These are phyloP conservation scores for Cenchrus fungigraminus DNA, from an alignment of 176 grass and related monocot species.

Conservation along the genomic window DNA sequence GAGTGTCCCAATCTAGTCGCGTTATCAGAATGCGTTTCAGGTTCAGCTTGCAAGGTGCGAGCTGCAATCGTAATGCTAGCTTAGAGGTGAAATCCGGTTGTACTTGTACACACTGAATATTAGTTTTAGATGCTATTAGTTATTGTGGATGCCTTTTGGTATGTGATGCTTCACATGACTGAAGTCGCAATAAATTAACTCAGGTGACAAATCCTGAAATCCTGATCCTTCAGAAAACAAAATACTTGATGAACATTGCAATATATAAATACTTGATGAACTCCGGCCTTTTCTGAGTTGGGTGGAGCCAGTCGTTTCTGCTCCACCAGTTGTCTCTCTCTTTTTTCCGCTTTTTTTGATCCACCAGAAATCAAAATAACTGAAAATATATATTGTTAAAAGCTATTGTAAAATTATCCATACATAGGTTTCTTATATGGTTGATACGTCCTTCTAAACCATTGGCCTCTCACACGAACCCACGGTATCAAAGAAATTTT, in stretches of 20 bases:
- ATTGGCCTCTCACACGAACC: no score
- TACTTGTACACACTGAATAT: slow-evolving; percentile 4
- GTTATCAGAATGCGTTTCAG: not conserved
- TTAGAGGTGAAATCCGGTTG: slow-evolving; percentile 5
- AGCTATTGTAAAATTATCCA: no score
- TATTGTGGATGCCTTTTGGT: not conserved
- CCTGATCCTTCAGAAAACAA: not conserved
- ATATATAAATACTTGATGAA: not conserved
- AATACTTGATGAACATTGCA: not conserved
- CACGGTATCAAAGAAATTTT: no score
- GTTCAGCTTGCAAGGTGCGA: not conserved
- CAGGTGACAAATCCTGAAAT: not conserved
- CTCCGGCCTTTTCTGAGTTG: no score
- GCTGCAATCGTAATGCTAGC: not conserved
- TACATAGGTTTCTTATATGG: no score
- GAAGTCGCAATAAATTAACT: slow-evolving; percentile 3
- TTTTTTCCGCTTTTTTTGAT: no score
- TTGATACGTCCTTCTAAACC: no score
- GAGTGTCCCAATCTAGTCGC: not conserved
- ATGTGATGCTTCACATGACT: slow-evolving; percentile 4
- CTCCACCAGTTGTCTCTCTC: no score
- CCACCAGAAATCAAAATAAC: no score
- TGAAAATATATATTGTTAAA: no score
- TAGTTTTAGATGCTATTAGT: not conserved
- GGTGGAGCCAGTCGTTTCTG: no score